Evolutionary conservation across 2,329 filamentous ascomycete species (phyloP).

Genomic region (Fusarium sp.): DNA sequence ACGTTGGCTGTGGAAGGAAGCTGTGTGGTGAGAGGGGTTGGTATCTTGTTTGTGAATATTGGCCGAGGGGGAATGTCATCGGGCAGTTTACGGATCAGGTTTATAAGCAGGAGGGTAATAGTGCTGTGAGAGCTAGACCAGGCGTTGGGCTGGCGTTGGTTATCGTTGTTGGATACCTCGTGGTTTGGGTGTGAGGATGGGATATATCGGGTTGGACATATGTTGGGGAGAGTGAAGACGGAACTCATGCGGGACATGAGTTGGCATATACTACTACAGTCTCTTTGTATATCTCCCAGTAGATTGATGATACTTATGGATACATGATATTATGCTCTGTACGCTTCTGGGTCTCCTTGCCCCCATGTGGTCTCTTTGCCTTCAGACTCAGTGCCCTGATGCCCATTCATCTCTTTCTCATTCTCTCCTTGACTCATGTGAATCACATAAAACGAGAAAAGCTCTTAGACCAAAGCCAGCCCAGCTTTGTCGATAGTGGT

Average conservation of each 20-base stretch:
- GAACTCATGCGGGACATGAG: conserved; percentile 28
- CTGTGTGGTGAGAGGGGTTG: conserved; percentile 64
- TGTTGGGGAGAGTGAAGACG: not conserved
- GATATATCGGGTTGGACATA: not conserved
- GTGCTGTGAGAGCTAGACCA: conserved; percentile 19
- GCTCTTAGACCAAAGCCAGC: too few species aligned
- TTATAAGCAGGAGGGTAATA: conserved; percentile 27
- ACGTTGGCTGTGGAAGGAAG: conserved; percentile 66
- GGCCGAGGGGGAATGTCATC: conserved; percentile 72
- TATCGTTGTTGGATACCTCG: conserved; percentile 28
- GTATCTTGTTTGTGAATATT: conserved; percentile 79
- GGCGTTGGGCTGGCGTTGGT: conserved; percentile 29
- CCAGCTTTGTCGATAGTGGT: too few species aligned
- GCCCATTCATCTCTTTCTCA: too few species aligned
- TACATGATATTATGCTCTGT: conserved; percentile 1
- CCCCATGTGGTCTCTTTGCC: too few species aligned
- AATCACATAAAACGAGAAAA: too few species aligned
- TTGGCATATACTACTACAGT: conserved; percentile 1
- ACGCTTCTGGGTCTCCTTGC: not conserved
- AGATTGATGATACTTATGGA: conserved; percentile 6
- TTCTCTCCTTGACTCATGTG: too few species aligned
- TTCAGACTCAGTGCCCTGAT: too few species aligned
- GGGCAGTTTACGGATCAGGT: conserved; percentile 60
- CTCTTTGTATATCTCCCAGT: conserved; percentile 8
- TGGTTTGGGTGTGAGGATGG: conserved; percentile 22